These are phyloP conservation scores for Calcarisporium arbuscula DNA, from an alignment of 2,329 filamentous ascomycete genomes.

Conservation along the genomic window DNA sequence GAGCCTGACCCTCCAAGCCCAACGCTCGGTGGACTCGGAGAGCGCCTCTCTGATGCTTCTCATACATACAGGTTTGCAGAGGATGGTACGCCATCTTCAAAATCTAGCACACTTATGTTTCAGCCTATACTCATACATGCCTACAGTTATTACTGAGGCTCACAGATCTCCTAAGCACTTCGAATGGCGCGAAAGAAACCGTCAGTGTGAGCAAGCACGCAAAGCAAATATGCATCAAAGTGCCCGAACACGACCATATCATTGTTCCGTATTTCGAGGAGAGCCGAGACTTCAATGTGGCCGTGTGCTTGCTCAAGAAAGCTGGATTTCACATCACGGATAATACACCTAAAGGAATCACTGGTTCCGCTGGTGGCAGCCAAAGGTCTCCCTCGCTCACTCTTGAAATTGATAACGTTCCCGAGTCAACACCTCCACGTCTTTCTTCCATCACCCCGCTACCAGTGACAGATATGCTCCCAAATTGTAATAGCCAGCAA, in stretches of 20 bases:
- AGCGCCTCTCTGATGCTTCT: slow-evolving; percentile 18
- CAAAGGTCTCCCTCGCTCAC: too few relatives aligned
- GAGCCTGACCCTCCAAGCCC: slow-evolving; percentile 22
- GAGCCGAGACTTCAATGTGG: slow-evolving; percentile 24
- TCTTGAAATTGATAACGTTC: too few relatives aligned
- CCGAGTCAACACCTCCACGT: too few relatives aligned
- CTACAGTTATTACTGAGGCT: slow-evolving; percentile 23
- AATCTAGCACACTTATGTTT: background rate
- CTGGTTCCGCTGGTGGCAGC: too few relatives aligned
- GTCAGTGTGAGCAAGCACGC: slow-evolving; percentile 15
- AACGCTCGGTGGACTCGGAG: slow-evolving; percentile 11
- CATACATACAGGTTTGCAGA: slow-evolving; percentile 15
- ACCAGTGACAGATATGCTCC: background rate
- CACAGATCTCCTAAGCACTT: slow-evolving; percentile 16
- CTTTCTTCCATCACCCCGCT: slow-evolving; percentile 21
- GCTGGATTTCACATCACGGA: slow-evolving; percentile 21
- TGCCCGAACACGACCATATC: slow-evolving; percentile 17
- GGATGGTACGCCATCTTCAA: slow-evolving; percentile 16
- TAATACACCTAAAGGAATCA: slow-evolving; percentile 6
- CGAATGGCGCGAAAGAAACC: slow-evolving; percentile 9
- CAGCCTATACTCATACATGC: background rate
- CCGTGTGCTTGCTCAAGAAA: slow-evolving; percentile 24
- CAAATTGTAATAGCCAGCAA: slow-evolving; percentile 4
- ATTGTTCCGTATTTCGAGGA: slow-evolving; percentile 22
- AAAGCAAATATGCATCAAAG: slow-evolving; percentile 17